Evolutionary conservation across 148 eudicot species (phyloP), one percentile per base, ranked within the genome.

Genomic region (Fagopyrum homotropicum): DNA sequence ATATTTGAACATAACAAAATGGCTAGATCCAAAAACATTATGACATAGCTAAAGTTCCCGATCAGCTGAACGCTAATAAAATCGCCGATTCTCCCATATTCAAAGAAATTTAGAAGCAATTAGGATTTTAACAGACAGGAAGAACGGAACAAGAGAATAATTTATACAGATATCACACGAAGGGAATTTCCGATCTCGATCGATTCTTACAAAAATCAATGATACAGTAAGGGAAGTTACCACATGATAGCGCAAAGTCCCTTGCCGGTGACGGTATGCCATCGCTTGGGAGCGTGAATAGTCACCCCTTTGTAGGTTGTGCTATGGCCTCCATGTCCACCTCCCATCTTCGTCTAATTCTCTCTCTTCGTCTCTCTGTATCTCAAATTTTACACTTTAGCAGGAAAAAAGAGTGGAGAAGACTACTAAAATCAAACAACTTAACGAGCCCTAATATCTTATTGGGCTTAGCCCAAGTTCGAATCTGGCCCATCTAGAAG

Each of bases 241-340:
- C 97, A 91, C 93, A 91, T 91, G 72, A 91, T 70, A 19, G 93
- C 97, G 50, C 97, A 91, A 82, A 91, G 78, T 85, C 97, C 97
- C 80, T 91, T 91, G 43, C 97, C 93, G 30, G 93, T 89, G 77
- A 91, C 75, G 15, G 84, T 75, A 64, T 91, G 97, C 97, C 97
- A 91, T 7, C 97, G 91, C 75, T 91, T 91, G 0, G 97, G 97
- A 7, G 88, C 86, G 76, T 89, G 93, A 61, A 89, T 7, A 0
- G 93, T 86, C n/a, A 91, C 75, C 4, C 93, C 97, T 71, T 88
- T 89, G 88, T 80, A 88, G 1, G 91, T 89, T 1, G 77, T 80
- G 61, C 90, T 86, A 71, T 84, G 86, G 15, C 87, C 87, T 45
- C 88, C 84, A 74, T 82, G 84, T 61, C 84, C 90, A 45, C 82